Evolutionary conservation across 441 rosid genomes (phyloP).

Genomic region (Pelargonium australe): DNA sequence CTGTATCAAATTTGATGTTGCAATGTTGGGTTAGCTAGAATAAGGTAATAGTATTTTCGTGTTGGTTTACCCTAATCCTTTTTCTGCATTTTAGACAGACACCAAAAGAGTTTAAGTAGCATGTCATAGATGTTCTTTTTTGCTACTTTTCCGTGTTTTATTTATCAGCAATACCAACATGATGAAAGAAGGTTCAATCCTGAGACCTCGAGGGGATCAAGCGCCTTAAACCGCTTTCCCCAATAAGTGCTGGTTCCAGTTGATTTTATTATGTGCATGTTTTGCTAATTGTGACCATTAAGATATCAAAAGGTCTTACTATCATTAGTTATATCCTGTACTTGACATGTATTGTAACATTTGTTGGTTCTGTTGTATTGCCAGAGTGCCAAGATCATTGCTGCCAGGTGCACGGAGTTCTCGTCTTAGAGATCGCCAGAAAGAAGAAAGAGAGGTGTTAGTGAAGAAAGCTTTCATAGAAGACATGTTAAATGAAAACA

Average conservation of each 20-base stretch:
- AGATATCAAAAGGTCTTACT: neutral
- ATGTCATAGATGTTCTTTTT: too few species aligned
- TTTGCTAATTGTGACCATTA: constrained; percentile 3
- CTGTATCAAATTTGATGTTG: neutral
- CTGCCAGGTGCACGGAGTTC: constrained; percentile 96
- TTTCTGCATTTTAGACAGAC: too few species aligned
- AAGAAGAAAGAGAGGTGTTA: constrained; percentile 83
- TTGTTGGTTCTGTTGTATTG: constrained; percentile 24
- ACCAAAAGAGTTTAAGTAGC: too few species aligned
- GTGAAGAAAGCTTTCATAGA: constrained; percentile 89
- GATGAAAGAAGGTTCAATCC: too few species aligned
- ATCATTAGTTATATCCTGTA: neutral
- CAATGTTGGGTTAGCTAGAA: constrained; percentile 1
- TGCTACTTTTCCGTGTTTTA: too few species aligned
- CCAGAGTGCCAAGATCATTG: constrained; percentile 90
- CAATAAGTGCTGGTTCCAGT: too few species aligned
- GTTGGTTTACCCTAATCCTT: neutral
- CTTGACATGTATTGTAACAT: neutral
- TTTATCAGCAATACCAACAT: too few species aligned
- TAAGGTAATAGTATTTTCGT: neutral
- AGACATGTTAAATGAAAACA: constrained; percentile 72
- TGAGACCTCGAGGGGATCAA: too few species aligned
- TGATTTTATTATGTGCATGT: constrained; percentile 2
- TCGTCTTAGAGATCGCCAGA: constrained; percentile 83
- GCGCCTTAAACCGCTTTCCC: too few species aligned